Evolutionary conservation across 1,284 basidiomycete genomes (phyloP).

Genomic region (Leccinum fallax): DNA sequence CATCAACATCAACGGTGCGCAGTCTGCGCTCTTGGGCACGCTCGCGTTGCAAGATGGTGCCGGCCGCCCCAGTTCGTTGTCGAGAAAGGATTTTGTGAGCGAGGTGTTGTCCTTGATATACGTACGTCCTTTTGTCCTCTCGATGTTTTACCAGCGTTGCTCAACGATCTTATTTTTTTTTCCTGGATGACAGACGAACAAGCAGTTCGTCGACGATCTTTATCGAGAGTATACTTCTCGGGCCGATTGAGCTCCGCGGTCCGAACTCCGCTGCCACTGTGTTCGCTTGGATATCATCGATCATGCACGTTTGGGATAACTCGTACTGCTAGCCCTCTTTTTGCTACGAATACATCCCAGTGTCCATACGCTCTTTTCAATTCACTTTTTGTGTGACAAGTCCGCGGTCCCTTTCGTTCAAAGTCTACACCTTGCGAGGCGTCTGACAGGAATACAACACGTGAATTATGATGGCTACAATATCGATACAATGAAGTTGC

Average conservation of each 20-base stretch:
- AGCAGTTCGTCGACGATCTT: slow-evolving; percentile 51
- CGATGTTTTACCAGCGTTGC: not conserved
- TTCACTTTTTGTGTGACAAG: not conserved
- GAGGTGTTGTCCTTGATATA: slow-evolving; percentile 71
- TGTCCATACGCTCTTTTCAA: not conserved
- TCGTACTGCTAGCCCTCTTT: slow-evolving; percentile 16
- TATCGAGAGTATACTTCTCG: slow-evolving; percentile 50
- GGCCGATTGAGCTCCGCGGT: slow-evolving; percentile 13
- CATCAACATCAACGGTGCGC: slow-evolving; percentile 25
- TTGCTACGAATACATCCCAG: slow-evolving; percentile 21
- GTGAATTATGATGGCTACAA: not conserved
- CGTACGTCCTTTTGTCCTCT: slow-evolving; percentile 44
- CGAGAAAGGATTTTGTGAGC: slow-evolving; percentile 64
- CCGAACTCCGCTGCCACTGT: not conserved
- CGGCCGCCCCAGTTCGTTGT: slow-evolving; percentile 34
- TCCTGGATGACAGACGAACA: slow-evolving; percentile 44
- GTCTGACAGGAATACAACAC: no score
- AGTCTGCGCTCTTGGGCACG: slow-evolving; percentile 35
- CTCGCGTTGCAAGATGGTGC: slow-evolving; percentile 22
- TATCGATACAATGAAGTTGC: not conserved
- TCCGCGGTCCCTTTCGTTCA: not conserved
- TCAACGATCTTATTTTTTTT: slow-evolving; percentile 4
- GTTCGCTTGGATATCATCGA: not conserved
- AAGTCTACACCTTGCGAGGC: no score
- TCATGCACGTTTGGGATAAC: slow-evolving; percentile 11